phyloP scores from a whole-genome alignment of 2,329 filamentous ascomycete species.

The Aureobasidium sp. region DNA sequence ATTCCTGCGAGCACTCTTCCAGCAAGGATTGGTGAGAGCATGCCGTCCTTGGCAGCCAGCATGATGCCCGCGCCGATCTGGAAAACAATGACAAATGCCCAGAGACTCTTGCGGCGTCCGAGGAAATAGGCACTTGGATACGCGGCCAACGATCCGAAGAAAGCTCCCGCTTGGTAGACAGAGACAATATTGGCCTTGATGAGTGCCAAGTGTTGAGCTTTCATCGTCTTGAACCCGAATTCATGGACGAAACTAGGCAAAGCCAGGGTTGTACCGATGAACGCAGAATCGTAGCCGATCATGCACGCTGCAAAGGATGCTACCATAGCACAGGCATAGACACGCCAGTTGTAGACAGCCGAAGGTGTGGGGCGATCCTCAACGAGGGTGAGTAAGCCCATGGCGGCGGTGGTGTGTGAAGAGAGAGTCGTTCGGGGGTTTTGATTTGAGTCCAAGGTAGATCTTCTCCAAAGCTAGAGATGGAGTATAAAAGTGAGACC shows the following conservation, averaged over 20 bases:
- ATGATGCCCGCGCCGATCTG: slow-evolving; percentile 65
- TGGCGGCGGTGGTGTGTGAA: slow-evolving; percentile 22
- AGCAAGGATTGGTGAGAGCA: slow-evolving; percentile 54
- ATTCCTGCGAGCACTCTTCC: slow-evolving; percentile 52
- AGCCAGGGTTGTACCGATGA: slow-evolving; percentile 70
- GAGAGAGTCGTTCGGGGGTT: too few relatives aligned
- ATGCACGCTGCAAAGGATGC: slow-evolving; percentile 53
- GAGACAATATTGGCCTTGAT: slow-evolving; percentile 71
- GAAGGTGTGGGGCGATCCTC: slow-evolving; percentile 47
- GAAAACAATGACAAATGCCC: slow-evolving; percentile 57
- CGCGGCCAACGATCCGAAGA: slow-evolving; percentile 69
- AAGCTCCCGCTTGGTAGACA: slow-evolving; percentile 74
- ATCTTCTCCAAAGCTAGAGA: too few relatives aligned
- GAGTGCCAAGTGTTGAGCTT: slow-evolving; percentile 44
- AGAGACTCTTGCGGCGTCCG: slow-evolving; percentile 59
- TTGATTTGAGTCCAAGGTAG: too few relatives aligned
- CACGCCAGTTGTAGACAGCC: slow-evolving; percentile 54
- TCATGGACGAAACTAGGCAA: slow-evolving; percentile 62
- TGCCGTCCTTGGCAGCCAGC: slow-evolving; percentile 56
- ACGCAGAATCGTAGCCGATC: slow-evolving; percentile 63
- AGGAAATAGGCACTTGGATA: slow-evolving; percentile 61
- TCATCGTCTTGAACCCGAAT: slow-evolving; percentile 55
- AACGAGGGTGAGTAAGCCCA: slow-evolving; percentile 33
- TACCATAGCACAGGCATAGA: slow-evolving; percentile 49
- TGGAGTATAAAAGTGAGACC: too few relatives aligned